Conservation (phyloP, 75 land plant genomes). For the Picea sitchensis region DNA sequence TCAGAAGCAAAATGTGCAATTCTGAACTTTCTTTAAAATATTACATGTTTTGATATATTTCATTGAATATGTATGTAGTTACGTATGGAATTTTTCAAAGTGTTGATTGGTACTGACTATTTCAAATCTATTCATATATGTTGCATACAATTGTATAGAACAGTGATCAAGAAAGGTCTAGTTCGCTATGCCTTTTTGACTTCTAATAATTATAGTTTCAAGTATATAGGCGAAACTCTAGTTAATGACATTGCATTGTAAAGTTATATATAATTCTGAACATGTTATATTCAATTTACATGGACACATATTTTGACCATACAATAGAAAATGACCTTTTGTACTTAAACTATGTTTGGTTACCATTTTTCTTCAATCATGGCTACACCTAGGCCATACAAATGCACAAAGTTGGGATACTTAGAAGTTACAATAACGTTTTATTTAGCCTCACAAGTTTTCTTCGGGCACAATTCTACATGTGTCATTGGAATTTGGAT, state of each 20-base stretch:
- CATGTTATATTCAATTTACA: background rate
- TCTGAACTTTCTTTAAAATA: too few species aligned
- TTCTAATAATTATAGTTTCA: too few species aligned
- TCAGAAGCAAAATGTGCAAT: background rate
- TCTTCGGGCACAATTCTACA: background rate
- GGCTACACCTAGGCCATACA: background rate
- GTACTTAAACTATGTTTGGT: background rate
- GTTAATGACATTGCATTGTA: background rate
- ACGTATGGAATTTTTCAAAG: background rate
- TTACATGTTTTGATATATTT: background rate
- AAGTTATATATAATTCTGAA: background rate
- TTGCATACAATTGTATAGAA: background rate
- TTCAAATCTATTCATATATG: background rate
- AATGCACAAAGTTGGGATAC: background rate
- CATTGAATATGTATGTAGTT: background rate
- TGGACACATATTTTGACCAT: too few species aligned
- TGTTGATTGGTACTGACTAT: background rate
- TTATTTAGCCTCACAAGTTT: background rate
- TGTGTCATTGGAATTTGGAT: background rate
- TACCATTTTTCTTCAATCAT: background rate
- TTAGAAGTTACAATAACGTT: background rate
- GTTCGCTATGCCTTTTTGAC: background rate
- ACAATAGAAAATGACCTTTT: too few species aligned
- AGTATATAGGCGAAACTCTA: background rate
- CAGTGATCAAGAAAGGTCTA: background rate